Base-by-base conservation (phyloP, 257 asterid species). In the Nyctanthes arbortristis region DNA sequence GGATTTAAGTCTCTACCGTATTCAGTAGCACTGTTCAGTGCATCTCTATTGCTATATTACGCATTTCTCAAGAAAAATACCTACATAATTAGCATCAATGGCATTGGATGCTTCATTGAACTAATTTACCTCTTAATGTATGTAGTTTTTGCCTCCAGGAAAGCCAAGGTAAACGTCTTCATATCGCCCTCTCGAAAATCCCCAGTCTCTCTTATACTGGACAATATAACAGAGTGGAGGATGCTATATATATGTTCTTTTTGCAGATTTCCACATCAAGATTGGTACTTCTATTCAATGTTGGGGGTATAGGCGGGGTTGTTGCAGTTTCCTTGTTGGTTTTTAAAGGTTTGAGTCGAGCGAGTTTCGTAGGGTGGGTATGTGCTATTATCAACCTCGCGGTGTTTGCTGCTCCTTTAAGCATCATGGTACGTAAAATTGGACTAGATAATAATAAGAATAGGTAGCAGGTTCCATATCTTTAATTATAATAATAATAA, bases 401-500 rank as follows among this genome's bases (percentile, higher is more conserved):
- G 14, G 93, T 90, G 37, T 88, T 90, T 74, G 93, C 88, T 24
- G 79, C 96, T 67, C 97, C 96, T 43, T 71, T 88, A 63, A 83
- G 86, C 77, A 81, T 90, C 73, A 86, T 88, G 96, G 97, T 90
- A 77, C 56, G 36, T 43, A 0, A 20, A 14, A 9, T 30, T 20
- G 29, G 28, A 14, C 29, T 20, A 28, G 5, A 18, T 2, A 18
- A 20, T 1, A 47, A 7, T 45, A 16, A 1, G 4, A n/a, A n/a
- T n/a, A n/a, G n/a, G n/a, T n/a, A n/a, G n/a, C n/a, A n/a, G n/a
- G n/a, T n/a, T n/a, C n/a, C n/a, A n/a, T n/a, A n/a, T n/a, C n/a
- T n/a, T n/a, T n/a, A n/a, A n/a, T n/a, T n/a, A n/a, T n/a, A n/a
- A n/a, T n/a, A n/a, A n/a, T n/a, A n/a, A n/a, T n/a, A n/a, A n/a